Percentiles rank a stretch among this genome's conserved stretches.
These are phyloP conservation scores for Thermochaetoides thermophila DNA, from an alignment of 495 filamentous ascomycete species.

Conservation along the genomic window DNA sequence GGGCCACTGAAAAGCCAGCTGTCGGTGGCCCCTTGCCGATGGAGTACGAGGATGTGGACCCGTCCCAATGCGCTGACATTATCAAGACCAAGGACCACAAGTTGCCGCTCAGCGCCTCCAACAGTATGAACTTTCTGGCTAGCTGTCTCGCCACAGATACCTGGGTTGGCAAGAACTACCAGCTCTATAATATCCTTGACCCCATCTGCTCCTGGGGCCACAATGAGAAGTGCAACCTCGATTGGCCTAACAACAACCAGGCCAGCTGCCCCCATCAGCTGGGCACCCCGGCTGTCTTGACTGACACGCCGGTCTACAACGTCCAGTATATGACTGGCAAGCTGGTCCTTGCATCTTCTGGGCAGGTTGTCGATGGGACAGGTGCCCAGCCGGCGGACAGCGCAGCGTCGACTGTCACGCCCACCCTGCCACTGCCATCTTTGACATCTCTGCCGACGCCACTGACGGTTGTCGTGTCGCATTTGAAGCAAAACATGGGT, in stretches of 20 bases:
- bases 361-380: constrained; percentile 20
- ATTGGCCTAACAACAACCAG: constrained; percentile 34
- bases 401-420: too few relatives aligned
- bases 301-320: constrained; percentile 29
- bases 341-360: constrained; percentile 23
- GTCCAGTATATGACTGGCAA: constrained; percentile 30
- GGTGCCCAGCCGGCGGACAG: too few relatives aligned
- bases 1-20: constrained; percentile 28
- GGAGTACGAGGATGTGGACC: constrained; percentile 24
- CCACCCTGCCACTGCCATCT: too few relatives aligned
- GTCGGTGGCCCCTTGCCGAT: constrained; percentile 29
- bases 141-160: constrained; percentile 27
- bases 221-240: constrained; percentile 29
- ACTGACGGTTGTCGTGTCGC: too few relatives aligned
- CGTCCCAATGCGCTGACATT: constrained; percentile 22
- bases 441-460: too few relatives aligned
- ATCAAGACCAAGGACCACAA: constrained; percentile 27
- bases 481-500: neutral
- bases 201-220: constrained; percentile 29
- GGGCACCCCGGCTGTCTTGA: constrained; percentile 22
- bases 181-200: constrained; percentile 32
- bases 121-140: constrained; percentile 35
- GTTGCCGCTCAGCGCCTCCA: constrained; percentile 32
- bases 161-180: constrained; percentile 29
- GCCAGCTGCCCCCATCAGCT: constrained; percentile 23